These are phyloP conservation scores for Colletotrichum tropicale DNA, from an alignment of 2,329 filamentous ascomycete species.

Conservation along the genomic window DNA sequence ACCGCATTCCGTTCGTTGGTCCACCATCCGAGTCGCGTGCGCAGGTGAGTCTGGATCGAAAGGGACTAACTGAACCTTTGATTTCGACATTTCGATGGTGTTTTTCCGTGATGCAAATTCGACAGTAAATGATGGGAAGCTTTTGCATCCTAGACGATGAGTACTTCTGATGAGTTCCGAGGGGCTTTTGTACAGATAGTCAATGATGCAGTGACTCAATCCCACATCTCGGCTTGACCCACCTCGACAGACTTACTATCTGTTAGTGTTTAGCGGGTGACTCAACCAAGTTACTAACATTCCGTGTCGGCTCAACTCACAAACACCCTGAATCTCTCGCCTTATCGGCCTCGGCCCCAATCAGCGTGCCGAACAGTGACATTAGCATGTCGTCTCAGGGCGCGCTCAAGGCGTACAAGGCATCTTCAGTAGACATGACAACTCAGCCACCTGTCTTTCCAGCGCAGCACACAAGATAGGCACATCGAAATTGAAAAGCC, in stretches of 20 bases:
- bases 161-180: not conserved
- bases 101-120: not conserved
- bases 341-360: not conserved
- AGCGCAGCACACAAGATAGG: not conserved
- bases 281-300: not conserved
- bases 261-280: not conserved
- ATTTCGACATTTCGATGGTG: not conserved
- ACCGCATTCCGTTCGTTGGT: slow-evolving; percentile 28
- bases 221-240: not conserved
- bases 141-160: rapidly evolving
- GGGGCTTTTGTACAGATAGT: not conserved
- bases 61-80: slow-evolving; percentile 24
- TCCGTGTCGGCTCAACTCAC: not conserved
- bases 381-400: not conserved
- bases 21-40: slow-evolving; percentile 25
- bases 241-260: not conserved
- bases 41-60: slow-evolving; percentile 27
- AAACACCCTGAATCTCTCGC: not conserved
- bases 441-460: not conserved
- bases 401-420: not conserved
- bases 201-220: not conserved
- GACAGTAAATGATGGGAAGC: rapidly evolving
- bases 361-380: not conserved
- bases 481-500: not conserved
- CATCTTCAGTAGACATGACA: not conserved